Evolutionary conservation across 2,329 filamentous ascomycete genomes (phyloP).

Genomic region (Beauveria sp.): DNA sequence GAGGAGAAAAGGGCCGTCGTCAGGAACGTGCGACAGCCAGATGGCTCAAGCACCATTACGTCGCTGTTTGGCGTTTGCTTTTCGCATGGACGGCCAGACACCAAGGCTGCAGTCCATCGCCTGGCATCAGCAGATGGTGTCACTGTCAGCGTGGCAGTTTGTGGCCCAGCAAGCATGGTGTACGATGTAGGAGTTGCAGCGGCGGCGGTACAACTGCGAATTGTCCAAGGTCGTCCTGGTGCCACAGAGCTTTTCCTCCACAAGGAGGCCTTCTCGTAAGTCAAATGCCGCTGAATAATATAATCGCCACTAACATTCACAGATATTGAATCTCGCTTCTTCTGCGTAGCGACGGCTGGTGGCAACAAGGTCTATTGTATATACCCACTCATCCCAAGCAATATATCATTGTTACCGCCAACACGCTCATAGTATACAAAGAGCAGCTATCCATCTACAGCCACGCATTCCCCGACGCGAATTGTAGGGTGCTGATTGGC

Average conservation of each 20-base stretch:
- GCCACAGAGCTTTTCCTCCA: conserved; percentile 20
- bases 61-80: conserved; percentile 11
- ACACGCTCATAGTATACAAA: background rate
- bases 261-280: conserved; percentile 19
- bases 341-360: background rate
- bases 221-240: conserved; percentile 12
- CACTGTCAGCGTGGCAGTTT: conserved; percentile 18
- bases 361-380: background rate
- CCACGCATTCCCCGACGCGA: conserved; percentile 39
- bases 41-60: background rate
- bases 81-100: conserved; percentile 16
- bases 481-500: conserved; percentile 25
- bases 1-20: background rate
- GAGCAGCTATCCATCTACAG: conserved; percentile 14
- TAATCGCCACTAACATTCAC: background rate
- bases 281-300: background rate
- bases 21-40: background rate
- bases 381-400: background rate
- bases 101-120: conserved; percentile 3
- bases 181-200: conserved; percentile 16
- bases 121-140: background rate
- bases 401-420: background rate
- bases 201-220: conserved; percentile 16
- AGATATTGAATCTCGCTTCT: background rate
- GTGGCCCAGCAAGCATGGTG: conserved; percentile 19